These are phyloP conservation scores for Cicer bijugum DNA, from an alignment of 306 rosid genomes.

Conservation along the genomic window DNA sequence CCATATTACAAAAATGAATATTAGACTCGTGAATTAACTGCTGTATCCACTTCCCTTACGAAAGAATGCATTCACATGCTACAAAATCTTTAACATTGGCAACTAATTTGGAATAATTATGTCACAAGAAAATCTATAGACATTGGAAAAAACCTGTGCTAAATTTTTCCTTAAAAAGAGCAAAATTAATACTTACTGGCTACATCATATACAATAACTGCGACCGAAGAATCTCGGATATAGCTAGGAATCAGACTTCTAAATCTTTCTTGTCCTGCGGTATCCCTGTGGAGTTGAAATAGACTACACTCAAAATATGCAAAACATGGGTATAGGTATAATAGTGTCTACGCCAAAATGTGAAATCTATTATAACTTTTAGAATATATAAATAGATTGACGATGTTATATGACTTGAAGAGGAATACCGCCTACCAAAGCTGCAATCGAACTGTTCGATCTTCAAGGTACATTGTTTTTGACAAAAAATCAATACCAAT, in stretches of 20 bases:
- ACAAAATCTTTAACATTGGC: background rate
- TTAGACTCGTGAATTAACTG: background rate
- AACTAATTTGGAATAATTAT: conserved; percentile 4
- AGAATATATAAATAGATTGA: conserved; percentile 11
- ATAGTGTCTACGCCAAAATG: background rate
- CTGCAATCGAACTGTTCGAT: conserved; percentile 98
- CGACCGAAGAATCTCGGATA: conserved; percentile 96
- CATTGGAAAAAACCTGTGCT: background rate
- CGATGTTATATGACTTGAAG: conserved; percentile 25
- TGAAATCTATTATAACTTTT: background rate
- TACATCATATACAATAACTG: conserved; percentile 88
- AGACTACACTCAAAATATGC: conserved; percentile 29
- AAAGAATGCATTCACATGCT: background rate
- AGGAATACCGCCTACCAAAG: conserved; percentile 68
- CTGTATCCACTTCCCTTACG: background rate
- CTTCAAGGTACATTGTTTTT: conserved; percentile 99
- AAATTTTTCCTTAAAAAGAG: background rate
- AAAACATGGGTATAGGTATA: background rate
- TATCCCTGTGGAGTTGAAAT: conserved; percentile 72
- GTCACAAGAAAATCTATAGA: conserved; percentile 11
- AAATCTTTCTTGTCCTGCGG: conserved; percentile 98
- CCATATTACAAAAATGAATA: background rate
- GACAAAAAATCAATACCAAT: conserved; percentile 96
- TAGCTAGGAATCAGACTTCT: conserved; percentile 98
- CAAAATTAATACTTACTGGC: conserved; percentile 66